phyloP scores from a whole-genome alignment of 176 grass and related monocot species.

The Carex littledalei region DNA sequence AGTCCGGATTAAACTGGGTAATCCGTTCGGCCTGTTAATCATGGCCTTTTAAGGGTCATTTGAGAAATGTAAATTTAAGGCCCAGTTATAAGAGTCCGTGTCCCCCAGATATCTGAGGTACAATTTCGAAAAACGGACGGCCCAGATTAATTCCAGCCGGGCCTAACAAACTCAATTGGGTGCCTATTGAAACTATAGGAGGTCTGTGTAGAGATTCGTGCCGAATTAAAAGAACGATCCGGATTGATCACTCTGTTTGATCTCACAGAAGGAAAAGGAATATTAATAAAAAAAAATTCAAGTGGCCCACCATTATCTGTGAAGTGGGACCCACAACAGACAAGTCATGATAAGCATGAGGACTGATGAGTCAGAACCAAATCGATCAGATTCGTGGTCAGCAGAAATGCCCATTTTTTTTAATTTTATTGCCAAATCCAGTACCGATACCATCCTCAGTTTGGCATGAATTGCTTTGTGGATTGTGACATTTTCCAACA shows the following conservation, averaged over 20 bases:
- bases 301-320: background rate
- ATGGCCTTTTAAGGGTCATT: background rate
- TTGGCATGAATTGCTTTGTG: background rate
- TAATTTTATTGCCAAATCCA: slow-evolving; percentile 21
- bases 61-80: background rate
- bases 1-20: background rate
- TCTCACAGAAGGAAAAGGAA: background rate
- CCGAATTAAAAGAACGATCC: too few species aligned
- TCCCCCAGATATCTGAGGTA: too few species aligned
- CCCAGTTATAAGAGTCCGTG: background rate
- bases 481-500: background rate
- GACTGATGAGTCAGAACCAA: slow-evolving; percentile 29
- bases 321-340: background rate
- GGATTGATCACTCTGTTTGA: background rate
- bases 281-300: background rate
- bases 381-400: slow-evolving; percentile 30
- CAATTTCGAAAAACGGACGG: too few species aligned
- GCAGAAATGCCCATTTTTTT: slow-evolving; percentile 2
- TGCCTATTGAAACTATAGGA: too few species aligned
- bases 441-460: background rate
- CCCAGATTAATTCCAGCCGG: too few species aligned
- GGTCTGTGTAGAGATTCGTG: too few species aligned
- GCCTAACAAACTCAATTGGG: too few species aligned
- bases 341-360: slow-evolving; percentile 18
- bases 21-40: background rate